Evolutionary conservation across 129 eudicot genomes (phyloP).

Genomic region (Pittosporum tobira): DNA sequence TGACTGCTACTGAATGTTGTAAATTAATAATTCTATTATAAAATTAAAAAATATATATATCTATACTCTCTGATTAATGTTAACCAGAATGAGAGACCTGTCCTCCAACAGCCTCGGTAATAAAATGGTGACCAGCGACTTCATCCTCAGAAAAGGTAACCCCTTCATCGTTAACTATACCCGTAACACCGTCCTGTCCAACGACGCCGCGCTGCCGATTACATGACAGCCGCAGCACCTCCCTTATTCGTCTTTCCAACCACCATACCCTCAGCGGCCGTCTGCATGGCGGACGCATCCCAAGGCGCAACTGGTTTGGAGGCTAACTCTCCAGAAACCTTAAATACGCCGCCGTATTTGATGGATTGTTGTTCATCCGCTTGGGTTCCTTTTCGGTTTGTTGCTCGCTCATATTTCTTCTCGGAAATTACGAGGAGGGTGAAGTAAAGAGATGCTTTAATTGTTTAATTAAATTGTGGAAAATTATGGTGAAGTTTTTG

Average conservation of each 20-base stretch:
- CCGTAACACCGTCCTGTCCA: constrained; percentile 16
- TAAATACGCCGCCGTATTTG: constrained; percentile 62
- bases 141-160: constrained; percentile 31
- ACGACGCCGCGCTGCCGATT: constrained; percentile 48
- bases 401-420: constrained; percentile 25
- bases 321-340: constrained; percentile 41
- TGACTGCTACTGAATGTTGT: no score
- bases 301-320: constrained; percentile 43
- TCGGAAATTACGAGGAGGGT: background rate
- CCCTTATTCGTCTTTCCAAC: constrained; percentile 42
- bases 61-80: background rate
- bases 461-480: background rate
- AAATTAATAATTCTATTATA: no score
- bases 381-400: constrained; percentile 27
- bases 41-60: no score
- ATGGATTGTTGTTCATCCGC: constrained; percentile 17
- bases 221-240: constrained; percentile 66
- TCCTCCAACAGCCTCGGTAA: constrained; percentile 42
- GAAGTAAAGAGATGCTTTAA: background rate
- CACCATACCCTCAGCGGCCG: constrained; percentile 55
- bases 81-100: no score
- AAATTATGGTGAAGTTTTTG: background rate
- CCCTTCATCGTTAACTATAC: constrained; percentile 20
- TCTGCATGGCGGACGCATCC: constrained; percentile 62
- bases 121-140: constrained; percentile 26